Conservation (phyloP, 129 eudicot genomes). For the Chrysanthemum lavandulifolium region DNA sequence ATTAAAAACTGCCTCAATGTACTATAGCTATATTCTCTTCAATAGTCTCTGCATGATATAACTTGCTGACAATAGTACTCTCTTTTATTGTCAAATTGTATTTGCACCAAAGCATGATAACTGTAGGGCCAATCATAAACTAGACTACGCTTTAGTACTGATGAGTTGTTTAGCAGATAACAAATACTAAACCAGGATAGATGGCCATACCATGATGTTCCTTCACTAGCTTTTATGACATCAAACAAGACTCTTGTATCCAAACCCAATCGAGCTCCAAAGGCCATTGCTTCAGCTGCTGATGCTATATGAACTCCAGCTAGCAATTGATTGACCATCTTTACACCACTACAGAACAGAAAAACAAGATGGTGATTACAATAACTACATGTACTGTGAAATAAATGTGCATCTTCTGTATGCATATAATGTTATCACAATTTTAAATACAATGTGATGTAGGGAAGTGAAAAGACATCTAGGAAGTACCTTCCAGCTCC, state of each 20-base stretch:
- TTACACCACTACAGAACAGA: constrained; percentile 65
- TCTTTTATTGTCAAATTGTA: no score
- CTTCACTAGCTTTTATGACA: constrained; percentile 59
- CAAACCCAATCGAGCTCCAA: constrained; percentile 94
- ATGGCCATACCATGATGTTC: constrained; percentile 85
- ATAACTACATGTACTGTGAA: not conserved
- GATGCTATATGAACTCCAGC: constrained; percentile 99
- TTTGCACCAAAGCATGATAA: not conserved
- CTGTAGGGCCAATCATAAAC: constrained; percentile 3
- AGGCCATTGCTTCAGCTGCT: constrained; percentile 97
- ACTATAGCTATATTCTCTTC: no score
- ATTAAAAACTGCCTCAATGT: no score
- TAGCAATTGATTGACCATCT: constrained; percentile 97
- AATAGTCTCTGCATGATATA: no score
- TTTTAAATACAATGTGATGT: constrained; percentile 14
- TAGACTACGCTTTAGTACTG: constrained; percentile 8
- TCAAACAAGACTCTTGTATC: constrained; percentile 77
- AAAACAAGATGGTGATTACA: constrained; percentile 16
- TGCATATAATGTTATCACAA: not conserved
- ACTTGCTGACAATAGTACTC: no score
- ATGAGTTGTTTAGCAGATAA: not conserved
- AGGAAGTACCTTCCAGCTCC: constrained; percentile 92
- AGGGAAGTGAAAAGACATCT: constrained; percentile 18
- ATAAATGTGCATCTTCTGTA: constrained; percentile 2
- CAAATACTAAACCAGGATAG: constrained; percentile 6